Conservation (phyloP, 352 stramenopile species). For the Thalassiosira mediterranea region DNA sequence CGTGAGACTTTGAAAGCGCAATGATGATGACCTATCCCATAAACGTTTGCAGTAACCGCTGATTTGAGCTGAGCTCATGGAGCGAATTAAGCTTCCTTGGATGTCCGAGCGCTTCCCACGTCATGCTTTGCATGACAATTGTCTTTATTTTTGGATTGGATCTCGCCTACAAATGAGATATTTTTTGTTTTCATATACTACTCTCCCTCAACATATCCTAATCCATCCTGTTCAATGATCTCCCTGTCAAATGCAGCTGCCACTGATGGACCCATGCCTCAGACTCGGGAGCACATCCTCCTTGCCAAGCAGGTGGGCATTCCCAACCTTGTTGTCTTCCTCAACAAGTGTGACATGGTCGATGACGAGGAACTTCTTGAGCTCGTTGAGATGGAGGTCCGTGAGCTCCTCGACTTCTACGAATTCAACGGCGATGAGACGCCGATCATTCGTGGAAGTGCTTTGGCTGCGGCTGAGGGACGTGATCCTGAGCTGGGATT, state of each 20-base stretch:
- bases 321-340: slow-evolving; percentile 92
- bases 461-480: slow-evolving; percentile 91
- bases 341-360: slow-evolving; percentile 96
- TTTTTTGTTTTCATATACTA: no score
- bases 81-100: slow-evolving; percentile 29
- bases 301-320: slow-evolving; percentile 91
- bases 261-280: slow-evolving; percentile 93
- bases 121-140: no score
- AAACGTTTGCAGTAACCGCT: slow-evolving; percentile 38
- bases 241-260: slow-evolving; percentile 80
- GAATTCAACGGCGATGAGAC: slow-evolving; percentile 95
- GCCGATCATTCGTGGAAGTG: slow-evolving; percentile 92
- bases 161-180: no score
- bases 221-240: no score
- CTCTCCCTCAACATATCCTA: no score
- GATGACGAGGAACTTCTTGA: slow-evolving; percentile 93
- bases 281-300: slow-evolving; percentile 97
- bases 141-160: no score
- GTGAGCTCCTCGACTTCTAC: slow-evolving; percentile 94
- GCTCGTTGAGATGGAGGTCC: slow-evolving; percentile 94
- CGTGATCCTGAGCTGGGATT: slow-evolving; percentile 88
- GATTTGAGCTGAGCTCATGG: slow-evolving; percentile 35
- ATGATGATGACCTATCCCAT: slow-evolving; percentile 31
- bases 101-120: slow-evolving; percentile 23
- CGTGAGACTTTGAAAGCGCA: slow-evolving; percentile 1